Evolutionary conservation across 768 basidiomycete species (phyloP).

Genomic region (Nevesoporus exiguus): DNA sequence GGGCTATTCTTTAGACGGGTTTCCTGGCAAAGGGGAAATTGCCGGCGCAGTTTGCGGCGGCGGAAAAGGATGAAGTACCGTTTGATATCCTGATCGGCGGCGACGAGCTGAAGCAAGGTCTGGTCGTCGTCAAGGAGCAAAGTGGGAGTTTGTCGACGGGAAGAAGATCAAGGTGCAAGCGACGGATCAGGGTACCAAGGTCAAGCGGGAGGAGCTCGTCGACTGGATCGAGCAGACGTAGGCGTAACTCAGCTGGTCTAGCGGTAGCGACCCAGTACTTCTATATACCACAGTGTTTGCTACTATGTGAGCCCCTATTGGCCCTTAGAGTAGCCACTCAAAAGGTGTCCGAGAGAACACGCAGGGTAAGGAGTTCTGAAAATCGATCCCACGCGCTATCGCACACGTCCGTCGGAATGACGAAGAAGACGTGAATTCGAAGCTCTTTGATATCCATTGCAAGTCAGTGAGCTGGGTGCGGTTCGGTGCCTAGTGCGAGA

Average conservation of each 20-base stretch:
- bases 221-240: constrained; percentile 53
- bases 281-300: constrained; percentile 3
- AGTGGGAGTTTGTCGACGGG: constrained; percentile 71
- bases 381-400: too few relatives aligned
- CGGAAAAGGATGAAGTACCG: constrained; percentile 89
- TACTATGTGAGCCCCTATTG: not conserved
- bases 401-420: too few relatives aligned
- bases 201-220: constrained; percentile 59
- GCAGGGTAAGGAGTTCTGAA: too few relatives aligned
- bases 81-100: constrained; percentile 91
- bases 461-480: too few relatives aligned
- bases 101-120: constrained; percentile 79
- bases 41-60: constrained; percentile 80
- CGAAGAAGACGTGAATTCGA: too few relatives aligned
- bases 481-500: too few relatives aligned
- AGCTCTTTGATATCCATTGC: too few relatives aligned
- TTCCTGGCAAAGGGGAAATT: constrained; percentile 89
- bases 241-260: constrained; percentile 31
- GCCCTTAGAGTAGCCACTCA: too few relatives aligned
- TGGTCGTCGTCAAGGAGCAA: constrained; percentile 92
- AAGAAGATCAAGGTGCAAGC: constrained; percentile 62
- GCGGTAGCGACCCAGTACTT: constrained; percentile 27
- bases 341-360: too few relatives aligned
- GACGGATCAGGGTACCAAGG: constrained; percentile 61
- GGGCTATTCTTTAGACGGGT: constrained; percentile 58